Evolutionary conservation across 2,329 filamentous ascomycete genomes (phyloP).

Genomic region (Aspergillus luchuensis): DNA sequence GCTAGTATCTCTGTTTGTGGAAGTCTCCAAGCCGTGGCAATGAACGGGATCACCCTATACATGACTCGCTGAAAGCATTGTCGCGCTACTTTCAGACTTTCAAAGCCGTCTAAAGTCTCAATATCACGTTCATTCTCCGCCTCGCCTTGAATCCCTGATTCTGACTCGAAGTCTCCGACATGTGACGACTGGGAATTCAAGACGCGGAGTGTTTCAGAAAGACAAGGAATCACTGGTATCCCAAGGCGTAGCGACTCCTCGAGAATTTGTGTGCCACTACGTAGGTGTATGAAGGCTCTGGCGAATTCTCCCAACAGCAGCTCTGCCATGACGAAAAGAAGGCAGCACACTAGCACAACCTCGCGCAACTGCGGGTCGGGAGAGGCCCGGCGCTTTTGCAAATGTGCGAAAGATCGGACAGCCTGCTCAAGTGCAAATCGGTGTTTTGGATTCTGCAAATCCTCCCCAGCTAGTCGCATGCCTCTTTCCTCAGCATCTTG

Average conservation of each 20-base stretch:
- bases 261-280: not conserved
- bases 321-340: conserved; percentile 19
- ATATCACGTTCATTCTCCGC: not conserved
- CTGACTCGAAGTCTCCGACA: not conserved
- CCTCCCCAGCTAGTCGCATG: not conserved
- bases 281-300: conserved; percentile 13
- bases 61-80: not conserved
- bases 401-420: not conserved
- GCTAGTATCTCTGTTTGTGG: conserved; percentile 10
- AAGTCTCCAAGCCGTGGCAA: conserved; percentile 16
- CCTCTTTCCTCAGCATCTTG: conserved; percentile 7
- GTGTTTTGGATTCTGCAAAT: not conserved
- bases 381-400: conserved; percentile 15
- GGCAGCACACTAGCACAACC: conserved; percentile 19
- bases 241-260: not conserved
- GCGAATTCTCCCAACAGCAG: conserved; percentile 17
- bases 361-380: conserved; percentile 16
- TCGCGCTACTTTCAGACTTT: not conserved
- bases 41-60: conserved; percentile 13
- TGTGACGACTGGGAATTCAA: not conserved
- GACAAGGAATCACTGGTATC: not conserved
- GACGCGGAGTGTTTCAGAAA: not conserved
- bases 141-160: not conserved
- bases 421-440: conserved; percentile 2
- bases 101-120: not conserved